These are phyloP conservation scores for Acanthamoeba healyi DNA, from an alignment of 208 protist genomes.

Conservation along the genomic window DNA sequence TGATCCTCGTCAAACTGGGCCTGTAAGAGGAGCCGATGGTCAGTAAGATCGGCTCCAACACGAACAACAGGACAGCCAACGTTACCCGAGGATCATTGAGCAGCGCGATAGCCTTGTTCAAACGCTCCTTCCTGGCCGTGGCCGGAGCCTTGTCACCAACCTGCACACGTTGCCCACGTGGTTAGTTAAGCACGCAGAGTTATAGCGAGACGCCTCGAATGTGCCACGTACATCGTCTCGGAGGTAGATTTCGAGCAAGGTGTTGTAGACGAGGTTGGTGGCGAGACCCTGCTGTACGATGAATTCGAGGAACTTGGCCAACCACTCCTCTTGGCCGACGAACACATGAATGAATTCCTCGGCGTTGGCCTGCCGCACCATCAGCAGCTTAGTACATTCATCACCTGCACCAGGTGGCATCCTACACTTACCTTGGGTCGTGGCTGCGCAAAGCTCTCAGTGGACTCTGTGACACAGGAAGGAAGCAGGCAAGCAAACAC, in stretches of 20 bases:
- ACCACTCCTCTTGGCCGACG: constrained; percentile 92
- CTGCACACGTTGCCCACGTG: background rate
- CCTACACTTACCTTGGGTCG: constrained; percentile 15
- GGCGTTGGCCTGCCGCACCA: constrained; percentile 73
- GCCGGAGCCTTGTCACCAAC: background rate
- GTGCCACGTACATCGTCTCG: constrained; percentile 79
- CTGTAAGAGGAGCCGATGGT: background rate
- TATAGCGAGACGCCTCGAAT: constrained; percentile 50
- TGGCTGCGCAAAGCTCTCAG: constrained; percentile 50
- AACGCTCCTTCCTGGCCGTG: background rate
- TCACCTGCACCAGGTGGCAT: background rate
- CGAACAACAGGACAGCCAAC: background rate
- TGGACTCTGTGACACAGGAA: background rate
- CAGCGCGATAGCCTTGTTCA: constrained; percentile 54
- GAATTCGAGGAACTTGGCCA: constrained; percentile 94
- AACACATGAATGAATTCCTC: constrained; percentile 95
- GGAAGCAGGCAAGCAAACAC: background rate
- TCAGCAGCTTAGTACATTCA: background rate
- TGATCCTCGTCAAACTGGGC: constrained; percentile 94
- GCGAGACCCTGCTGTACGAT: constrained; percentile 88
- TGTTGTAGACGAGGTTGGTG: constrained; percentile 93
- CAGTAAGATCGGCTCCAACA: background rate
- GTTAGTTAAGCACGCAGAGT: background rate
- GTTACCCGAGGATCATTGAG: constrained; percentile 57
- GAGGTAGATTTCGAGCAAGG: constrained; percentile 97